Conservation (phyloP, 2,329 filamentous ascomycete genomes). For the Monosporascus ibericus region DNA sequence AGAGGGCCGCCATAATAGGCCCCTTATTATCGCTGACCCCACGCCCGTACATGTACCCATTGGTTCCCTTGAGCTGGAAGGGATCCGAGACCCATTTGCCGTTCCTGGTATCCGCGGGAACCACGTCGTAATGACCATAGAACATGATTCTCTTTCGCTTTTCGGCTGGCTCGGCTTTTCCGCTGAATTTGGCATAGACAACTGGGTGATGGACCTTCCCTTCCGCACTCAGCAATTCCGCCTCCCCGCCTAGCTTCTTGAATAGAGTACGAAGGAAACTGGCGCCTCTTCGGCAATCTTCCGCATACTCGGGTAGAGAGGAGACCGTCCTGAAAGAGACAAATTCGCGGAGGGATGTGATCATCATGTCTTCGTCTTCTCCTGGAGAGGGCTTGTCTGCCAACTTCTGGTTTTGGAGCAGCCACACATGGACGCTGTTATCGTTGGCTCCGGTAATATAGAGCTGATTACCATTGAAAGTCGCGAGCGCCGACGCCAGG, state of each 20-base stretch:
- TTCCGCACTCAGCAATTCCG: constrained; percentile 81
- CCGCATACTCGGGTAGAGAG: constrained; percentile 75
- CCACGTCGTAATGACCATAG: constrained; percentile 97
- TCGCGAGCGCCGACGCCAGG: constrained; percentile 72
- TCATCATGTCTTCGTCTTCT: constrained; percentile 46
- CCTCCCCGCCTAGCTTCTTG: constrained; percentile 83
- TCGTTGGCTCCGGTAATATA: constrained; percentile 95
- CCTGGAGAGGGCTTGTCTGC: constrained; percentile 29
- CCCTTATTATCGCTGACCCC: constrained; percentile 99
- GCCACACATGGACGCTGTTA: constrained; percentile 83
- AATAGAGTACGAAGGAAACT: constrained; percentile 87
- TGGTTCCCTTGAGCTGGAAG: constrained; percentile 81
- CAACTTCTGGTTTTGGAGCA: constrained; percentile 49
- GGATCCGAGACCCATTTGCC: constrained; percentile 84
- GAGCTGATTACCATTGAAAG: constrained; percentile 65
- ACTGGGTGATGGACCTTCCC: constrained; percentile 74
- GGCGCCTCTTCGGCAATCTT: constrained; percentile 88
- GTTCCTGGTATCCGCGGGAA: constrained; percentile 77
- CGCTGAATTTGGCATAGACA: constrained; percentile 84
- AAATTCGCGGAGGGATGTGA: constrained; percentile 76
- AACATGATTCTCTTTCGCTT: constrained; percentile 84
- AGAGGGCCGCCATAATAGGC: constrained; percentile 87
- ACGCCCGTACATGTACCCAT: constrained; percentile 90
- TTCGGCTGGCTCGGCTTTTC: constrained; percentile 59
- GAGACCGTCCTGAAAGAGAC: constrained; percentile 91